phyloP scores from a whole-genome alignment of 768 basidiomycete genomes.

The Boletales sp. region DNA sequence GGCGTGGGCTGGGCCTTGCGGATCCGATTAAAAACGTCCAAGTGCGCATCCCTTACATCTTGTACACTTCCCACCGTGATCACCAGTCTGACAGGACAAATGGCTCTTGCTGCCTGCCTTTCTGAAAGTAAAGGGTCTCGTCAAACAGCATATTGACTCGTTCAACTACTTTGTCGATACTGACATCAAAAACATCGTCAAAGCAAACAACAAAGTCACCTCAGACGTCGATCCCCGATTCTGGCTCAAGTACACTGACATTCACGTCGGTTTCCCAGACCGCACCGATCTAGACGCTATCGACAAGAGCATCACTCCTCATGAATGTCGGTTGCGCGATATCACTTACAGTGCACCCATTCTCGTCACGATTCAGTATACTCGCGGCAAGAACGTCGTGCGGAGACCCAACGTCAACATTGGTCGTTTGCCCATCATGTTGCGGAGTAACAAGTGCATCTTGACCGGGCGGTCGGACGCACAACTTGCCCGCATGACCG shows the following conservation, averaged over 20 bases:
- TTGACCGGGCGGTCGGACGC: slow-evolving; percentile 72
- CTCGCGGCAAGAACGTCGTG: slow-evolving; percentile 86
- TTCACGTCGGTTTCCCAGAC: slow-evolving; percentile 88
- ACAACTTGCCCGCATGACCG: slow-evolving; percentile 89
- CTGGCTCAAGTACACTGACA: slow-evolving; percentile 95
- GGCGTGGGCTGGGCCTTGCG: slow-evolving; percentile 76
- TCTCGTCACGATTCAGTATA: slow-evolving; percentile 92
- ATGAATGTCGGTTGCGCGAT: slow-evolving; percentile 95
- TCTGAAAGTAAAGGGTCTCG: slow-evolving; percentile 94
- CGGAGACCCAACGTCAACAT: slow-evolving; percentile 80
- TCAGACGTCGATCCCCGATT: slow-evolving; percentile 97
- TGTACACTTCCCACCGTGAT: slow-evolving; percentile 2
- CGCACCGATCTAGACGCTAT: slow-evolving; percentile 79
- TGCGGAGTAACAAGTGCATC: slow-evolving; percentile 92
- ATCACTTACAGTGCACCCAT: slow-evolving; percentile 93
- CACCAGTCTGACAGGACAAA: slow-evolving; percentile 69
- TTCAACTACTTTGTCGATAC: slow-evolving; percentile 99
- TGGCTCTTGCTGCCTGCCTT: slow-evolving; percentile 97
- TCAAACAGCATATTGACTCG: slow-evolving; percentile 98
- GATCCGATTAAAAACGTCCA: slow-evolving; percentile 90
- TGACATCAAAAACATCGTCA: slow-evolving; percentile 95
- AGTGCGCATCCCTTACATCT: slow-evolving; percentile 44
- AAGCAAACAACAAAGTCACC: slow-evolving; percentile 88
- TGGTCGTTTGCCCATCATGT: slow-evolving; percentile 93
- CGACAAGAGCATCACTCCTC: slow-evolving; percentile 85